These are phyloP conservation scores for Pisolithus tinctorius DNA, from an alignment of 768 basidiomycete genomes.

Conservation along the genomic window DNA sequence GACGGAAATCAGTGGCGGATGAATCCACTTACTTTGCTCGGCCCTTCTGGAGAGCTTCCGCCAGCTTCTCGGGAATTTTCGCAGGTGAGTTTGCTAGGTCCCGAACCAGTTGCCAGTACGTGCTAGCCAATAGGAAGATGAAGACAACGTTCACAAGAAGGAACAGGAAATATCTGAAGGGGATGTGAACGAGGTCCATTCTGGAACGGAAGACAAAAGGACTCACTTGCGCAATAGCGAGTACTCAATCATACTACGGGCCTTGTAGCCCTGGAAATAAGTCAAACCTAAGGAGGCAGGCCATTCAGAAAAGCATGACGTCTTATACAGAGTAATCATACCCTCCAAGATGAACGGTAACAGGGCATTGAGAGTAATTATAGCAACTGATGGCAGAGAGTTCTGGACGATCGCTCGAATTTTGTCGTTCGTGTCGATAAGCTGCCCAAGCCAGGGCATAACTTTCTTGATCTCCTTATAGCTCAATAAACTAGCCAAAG, in stretches of 20 bases:
- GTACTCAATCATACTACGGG: constrained; percentile 90
- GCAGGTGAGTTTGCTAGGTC: constrained; percentile 92
- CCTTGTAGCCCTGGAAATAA: constrained; percentile 85
- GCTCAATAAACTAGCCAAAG: constrained; percentile 79
- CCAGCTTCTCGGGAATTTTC: constrained; percentile 91
- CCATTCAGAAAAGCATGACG: background rate
- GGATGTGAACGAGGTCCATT: constrained; percentile 5
- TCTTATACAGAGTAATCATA: constrained; percentile 19
- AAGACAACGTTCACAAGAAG: constrained; percentile 89
- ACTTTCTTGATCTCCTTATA: constrained; percentile 91
- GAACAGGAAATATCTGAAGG: constrained; percentile 83
- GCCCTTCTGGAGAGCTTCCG: constrained; percentile 72
- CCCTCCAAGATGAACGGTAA: constrained; percentile 89
- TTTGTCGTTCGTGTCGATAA: constrained; percentile 78
- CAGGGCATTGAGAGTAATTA: constrained; percentile 84
- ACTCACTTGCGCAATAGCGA: constrained; percentile 85
- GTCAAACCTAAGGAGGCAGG: constrained; percentile 49
- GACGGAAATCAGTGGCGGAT: constrained; percentile 4
- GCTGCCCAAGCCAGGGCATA: constrained; percentile 78
- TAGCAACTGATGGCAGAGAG: constrained; percentile 83
- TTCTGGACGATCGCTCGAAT: constrained; percentile 89
- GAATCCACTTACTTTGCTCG: constrained; percentile 48
- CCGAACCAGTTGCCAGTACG: constrained; percentile 85
- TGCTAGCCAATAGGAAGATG: constrained; percentile 87
- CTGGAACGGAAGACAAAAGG: background rate